Base-by-base conservation (phyloP, 257 asterid genomes). In the Primulina eburnea region DNA sequence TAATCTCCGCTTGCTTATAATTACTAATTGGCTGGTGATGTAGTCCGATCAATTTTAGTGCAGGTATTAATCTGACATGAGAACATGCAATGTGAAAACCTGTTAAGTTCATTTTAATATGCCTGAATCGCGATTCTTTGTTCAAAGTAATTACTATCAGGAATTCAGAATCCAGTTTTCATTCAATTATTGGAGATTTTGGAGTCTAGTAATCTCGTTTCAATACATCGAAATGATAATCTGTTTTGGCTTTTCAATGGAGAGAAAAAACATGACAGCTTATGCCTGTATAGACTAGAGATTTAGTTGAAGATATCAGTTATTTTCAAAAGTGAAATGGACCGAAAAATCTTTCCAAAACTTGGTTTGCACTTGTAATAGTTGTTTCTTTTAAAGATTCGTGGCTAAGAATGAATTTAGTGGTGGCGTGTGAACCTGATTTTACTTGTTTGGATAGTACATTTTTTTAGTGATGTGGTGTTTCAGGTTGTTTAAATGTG, bases 101-200 rank as follows among this genome's bases (percentile, higher is more conserved):
- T 9, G 6, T 50, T 21, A 60, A 1, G 2, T n/a, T 1, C 16
- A 21, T 6, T 60, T 34, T 47, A 14, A 30, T 68, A 6, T 38
- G 65, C 50, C 5, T 12, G 28, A 59, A 69, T 52, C 34, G 24
- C 32, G 59, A 21, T 4, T 21, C 6, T 62, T 66, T 65, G 62
- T 35, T 71, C 52, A 30, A 72, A 64, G 50, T 68, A 21, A 14
- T 50, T 28, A 35, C 62, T 8, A 55, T 52, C 40, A 52, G 34
- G 58, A 65, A 28, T 56, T 6, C 6, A 16, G 55, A 16, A 47
- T 47, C n/a, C 55, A 14, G 18, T 47, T 47, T n/a, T 47, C 7
- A 47, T 47, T 47, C 18, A 47, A 40, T 10, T 4, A 40, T 40
- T 21, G 8, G 17, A 11, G 52, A 40, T 40, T 37, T 40, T 40